A percentile compares a stretch with the other conserved stretches of the same genome.
Evolutionary conservation across 257 asterid species (phyloP).

Genomic region (Eucommia ulmoides): DNA sequence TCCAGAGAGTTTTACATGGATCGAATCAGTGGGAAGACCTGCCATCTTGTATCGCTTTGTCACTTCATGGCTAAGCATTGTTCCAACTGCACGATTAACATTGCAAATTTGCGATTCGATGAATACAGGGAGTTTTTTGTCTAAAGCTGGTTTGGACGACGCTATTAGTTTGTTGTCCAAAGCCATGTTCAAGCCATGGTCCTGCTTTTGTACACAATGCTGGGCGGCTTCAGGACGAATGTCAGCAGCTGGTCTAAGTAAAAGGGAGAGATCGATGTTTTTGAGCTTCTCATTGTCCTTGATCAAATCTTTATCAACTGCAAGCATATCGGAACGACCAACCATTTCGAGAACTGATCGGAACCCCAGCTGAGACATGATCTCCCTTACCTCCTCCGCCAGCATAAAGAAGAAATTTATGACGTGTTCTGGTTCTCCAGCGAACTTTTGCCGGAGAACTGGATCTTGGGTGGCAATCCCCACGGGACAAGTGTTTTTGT

Average conservation of each 20-base stretch:
- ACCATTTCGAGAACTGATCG: conserved; percentile 83
- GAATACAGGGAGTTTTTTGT: conserved; percentile 70
- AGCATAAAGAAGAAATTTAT: conserved; percentile 96
- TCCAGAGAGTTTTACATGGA: conserved; percentile 79
- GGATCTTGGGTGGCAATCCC: conserved; percentile 99
- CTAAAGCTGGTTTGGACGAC: conserved; percentile 65
- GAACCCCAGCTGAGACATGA: conserved; percentile 88
- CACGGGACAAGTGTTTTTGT: conserved; percentile 96
- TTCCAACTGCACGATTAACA: conserved; percentile 92
- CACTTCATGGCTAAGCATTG: conserved; percentile 96
- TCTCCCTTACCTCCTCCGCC: conserved; percentile 93
- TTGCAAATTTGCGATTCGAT: conserved; percentile 78
- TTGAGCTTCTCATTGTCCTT: conserved; percentile 74
- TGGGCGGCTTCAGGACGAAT: conserved; percentile 97
- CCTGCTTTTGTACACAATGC: conserved; percentile 91
- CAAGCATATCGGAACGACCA: conserved; percentile 96
- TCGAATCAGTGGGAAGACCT: conserved; percentile 81
- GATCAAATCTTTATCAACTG: conserved; percentile 57
- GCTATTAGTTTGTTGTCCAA: conserved; percentile 72
- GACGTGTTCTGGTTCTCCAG: conserved; percentile 97
- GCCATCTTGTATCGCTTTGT: conserved; percentile 60
- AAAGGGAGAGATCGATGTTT: conserved; percentile 73
- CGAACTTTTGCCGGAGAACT: conserved; percentile 80
- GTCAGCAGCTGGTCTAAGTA: conserved; percentile 95
- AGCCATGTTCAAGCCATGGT: conserved; percentile 93